Evolutionary conservation across 495 filamentous ascomycete species (phyloP).

Genomic region (Xylaria longipes): DNA sequence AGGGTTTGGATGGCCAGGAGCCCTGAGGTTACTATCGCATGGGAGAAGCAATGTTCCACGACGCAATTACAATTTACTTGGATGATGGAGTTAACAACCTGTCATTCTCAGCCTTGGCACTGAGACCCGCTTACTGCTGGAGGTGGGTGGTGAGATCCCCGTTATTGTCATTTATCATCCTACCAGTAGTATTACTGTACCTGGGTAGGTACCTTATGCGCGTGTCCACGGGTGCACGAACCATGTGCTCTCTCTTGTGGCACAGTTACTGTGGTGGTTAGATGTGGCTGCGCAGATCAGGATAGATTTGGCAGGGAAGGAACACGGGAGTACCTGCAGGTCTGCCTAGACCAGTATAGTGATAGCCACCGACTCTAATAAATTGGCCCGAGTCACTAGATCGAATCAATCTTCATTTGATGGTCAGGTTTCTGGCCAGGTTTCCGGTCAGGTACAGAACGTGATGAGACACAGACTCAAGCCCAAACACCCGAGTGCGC

Average conservation of each 20-base stretch:
- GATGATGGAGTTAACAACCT: conserved; percentile 37
- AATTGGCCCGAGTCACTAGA: background rate
- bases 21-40: background rate
- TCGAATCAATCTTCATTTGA: conserved; percentile 2
- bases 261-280: background rate
- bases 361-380: background rate
- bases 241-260: background rate
- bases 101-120: conserved; percentile 39
- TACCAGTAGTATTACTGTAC: background rate
- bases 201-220: too few relatives aligned
- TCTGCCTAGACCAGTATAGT: conserved; percentile 1
- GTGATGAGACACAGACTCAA: background rate
- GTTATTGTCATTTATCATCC: background rate
- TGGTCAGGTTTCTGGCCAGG: background rate
- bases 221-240: too few relatives aligned
- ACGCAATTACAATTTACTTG: conserved; percentile 5
- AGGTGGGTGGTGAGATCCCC: background rate
- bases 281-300: conserved; percentile 3
- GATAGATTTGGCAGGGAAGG: background rate
- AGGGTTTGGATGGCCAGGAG: background rate
- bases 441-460: background rate
- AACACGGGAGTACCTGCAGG: conserved; percentile 10
- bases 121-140: background rate
- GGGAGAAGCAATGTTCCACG: conserved; percentile 6
- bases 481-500: background rate